Percentiles rank a stretch among this genome's conserved stretches.
These are phyloP conservation scores for Pilobolus umbonatus DNA, from an alignment of 192 early-diverging fungal species.

Conservation along the genomic window DNA sequence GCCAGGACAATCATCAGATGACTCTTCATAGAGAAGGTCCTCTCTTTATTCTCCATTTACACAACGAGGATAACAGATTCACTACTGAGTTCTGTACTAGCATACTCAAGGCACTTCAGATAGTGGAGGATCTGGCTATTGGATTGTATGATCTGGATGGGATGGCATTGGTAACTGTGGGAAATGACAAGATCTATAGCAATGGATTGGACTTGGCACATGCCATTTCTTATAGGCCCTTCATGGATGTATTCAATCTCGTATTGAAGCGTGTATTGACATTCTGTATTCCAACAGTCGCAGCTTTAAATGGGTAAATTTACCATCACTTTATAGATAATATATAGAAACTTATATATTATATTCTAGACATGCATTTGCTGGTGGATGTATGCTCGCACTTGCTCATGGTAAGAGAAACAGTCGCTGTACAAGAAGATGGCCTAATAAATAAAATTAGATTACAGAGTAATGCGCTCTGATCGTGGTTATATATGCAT, in stretches of 20 bases:
- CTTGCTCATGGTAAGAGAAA: constrained; percentile 41
- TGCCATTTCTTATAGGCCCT: constrained; percentile 35
- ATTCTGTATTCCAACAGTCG: constrained; percentile 66
- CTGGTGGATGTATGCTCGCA: constrained; percentile 67
- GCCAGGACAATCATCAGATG: constrained; percentile 19
- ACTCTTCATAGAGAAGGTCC: constrained; percentile 36
- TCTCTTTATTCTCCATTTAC: constrained; percentile 61
- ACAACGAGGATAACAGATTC: constrained; percentile 68
- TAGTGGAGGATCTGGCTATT: constrained; percentile 43
- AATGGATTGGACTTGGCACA: constrained; percentile 61
- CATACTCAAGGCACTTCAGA: constrained; percentile 56
- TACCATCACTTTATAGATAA: not conserved
- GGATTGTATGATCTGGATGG: constrained; percentile 36
- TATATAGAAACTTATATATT: not conserved
- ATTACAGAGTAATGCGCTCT: constrained; percentile 70
- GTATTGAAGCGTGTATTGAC: constrained; percentile 61
- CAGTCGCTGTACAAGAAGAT: no score
- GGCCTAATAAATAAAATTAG: constrained; percentile 35
- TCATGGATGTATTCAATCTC: constrained; percentile 47
- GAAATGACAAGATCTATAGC: constrained; percentile 66
- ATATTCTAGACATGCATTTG: constrained; percentile 60
- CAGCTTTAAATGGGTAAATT: constrained; percentile 62
- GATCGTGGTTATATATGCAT: constrained; percentile 74
- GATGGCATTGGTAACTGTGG: constrained; percentile 57
- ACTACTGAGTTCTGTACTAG: constrained; percentile 49